Evolutionary conservation across 352 stramenopile species (phyloP), one percentile per base, ranked within the genome.

Genomic region (Pythium dissimile): DNA sequence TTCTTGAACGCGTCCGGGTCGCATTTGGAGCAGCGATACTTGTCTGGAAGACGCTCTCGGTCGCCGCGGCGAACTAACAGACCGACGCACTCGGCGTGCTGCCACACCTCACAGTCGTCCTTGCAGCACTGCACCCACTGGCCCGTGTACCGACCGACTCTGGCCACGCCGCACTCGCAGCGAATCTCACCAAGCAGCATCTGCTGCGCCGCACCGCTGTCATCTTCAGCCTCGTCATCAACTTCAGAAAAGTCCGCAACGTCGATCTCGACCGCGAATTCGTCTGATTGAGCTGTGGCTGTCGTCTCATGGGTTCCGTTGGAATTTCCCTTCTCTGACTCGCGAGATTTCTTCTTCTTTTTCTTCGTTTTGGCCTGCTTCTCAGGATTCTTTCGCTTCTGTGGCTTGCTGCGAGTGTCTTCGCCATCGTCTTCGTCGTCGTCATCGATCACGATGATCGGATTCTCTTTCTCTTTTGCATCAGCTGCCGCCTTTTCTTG

Each of bases 11-110:
- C 55, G 0, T 54, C 39, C 3, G 50, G 48, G 34, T 88, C 75
- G 57, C 80, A 91, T 28, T 64, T 73, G 32, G 64, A 72, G 37
- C 80, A 90, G 10, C 60, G 44, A 54, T 85, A 88, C 12, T 67
- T 57, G 11, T 42, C 41, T 23, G 56, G 48, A 8, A 58, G 30
- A 10, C 34, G 32, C 12, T 54, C 32, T 15, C 27, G 11, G 18
- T 34, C 35, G 2, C 31, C 28, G 27, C 49, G 47, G 12, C 30
- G 21, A 30, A 62, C 62, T 32, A 88, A 53, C 41, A 81, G 49
- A 10, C 81, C 81, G 23, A 89, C 75, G 52, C 83, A 92, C 13
- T 88, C 80, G 6, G 78, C 78, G 47, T 92, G 83, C 58, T 90
- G 77, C 80, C 80, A 90, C 34, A 72, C 51, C 28, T 66, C 67